phyloP scores from a whole-genome alignment of 495 filamentous ascomycete genomes.

The Staphylotrichum tortipilum region DNA sequence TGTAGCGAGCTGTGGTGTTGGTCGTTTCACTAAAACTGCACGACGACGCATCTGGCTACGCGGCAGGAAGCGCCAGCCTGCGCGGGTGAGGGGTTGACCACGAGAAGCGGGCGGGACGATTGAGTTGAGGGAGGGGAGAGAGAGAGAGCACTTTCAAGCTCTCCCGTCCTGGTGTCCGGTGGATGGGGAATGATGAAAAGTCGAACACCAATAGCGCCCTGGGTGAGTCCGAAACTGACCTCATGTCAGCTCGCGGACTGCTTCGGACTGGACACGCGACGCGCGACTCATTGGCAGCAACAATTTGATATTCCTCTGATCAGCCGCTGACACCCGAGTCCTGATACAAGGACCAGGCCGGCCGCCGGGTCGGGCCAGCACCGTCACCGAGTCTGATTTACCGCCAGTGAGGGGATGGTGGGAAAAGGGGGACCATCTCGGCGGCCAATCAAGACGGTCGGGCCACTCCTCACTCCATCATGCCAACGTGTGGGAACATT shows the following conservation, averaged over 20 bases:
- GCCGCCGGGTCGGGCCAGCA: constrained; percentile 1
- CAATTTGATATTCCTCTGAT: constrained; percentile 4
- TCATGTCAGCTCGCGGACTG: too few relatives aligned
- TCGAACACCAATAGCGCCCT: too few relatives aligned
- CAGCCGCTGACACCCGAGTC: not conserved
- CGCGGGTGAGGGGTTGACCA: not conserved
- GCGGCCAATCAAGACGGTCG: too few relatives aligned
- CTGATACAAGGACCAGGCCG: constrained; percentile 7
- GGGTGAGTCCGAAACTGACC: too few relatives aligned
- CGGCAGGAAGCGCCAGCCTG: not conserved
- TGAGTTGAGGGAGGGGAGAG: not conserved
- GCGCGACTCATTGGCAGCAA: too few relatives aligned
- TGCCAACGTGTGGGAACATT: too few relatives aligned
- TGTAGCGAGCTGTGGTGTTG: not conserved
- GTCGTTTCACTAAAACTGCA: not conserved
- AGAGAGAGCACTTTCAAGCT: too few relatives aligned
- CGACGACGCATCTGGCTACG: not conserved
- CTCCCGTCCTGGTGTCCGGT: too few relatives aligned
- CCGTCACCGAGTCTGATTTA: constrained; percentile 1
- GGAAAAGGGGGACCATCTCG: not conserved
- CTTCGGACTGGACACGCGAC: too few relatives aligned
- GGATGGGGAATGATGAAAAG: too few relatives aligned
- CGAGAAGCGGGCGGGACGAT: not conserved
- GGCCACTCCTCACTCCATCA: too few relatives aligned
- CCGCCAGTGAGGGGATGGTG: constrained; percentile 7